Evolutionary conservation across 495 filamentous ascomycete genomes (phyloP).

Genomic region (Cryomyces antarcticus): DNA sequence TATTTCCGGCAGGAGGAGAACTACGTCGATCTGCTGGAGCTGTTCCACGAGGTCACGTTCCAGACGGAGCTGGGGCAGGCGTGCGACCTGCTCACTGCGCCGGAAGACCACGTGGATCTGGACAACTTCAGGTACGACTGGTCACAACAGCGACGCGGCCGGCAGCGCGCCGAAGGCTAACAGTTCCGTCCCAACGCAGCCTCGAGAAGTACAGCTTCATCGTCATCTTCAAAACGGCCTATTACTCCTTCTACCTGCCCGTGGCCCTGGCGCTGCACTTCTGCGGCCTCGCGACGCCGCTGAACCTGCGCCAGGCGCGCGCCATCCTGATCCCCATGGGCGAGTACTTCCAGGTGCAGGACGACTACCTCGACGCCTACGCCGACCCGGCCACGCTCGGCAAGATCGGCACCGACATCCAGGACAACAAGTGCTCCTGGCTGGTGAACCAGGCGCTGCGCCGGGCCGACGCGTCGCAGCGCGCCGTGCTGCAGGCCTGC

Average conservation of each 20-base stretch:
- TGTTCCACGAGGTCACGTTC: conserved; percentile 86
- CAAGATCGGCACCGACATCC: conserved; percentile 96
- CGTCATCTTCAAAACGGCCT: conserved; percentile 97
- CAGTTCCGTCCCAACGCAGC: conserved; percentile 13
- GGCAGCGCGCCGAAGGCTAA: too few relatives aligned
- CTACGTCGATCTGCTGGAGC: conserved; percentile 79
- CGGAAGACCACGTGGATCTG: conserved; percentile 78
- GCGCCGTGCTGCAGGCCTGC: conserved; percentile 57
- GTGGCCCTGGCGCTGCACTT: conserved; percentile 78
- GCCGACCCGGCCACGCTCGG: conserved; percentile 78
- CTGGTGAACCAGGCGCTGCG: conserved; percentile 80
- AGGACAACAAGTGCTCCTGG: conserved; percentile 99
- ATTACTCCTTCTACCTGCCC: conserved; percentile 96
- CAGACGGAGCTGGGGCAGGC: conserved; percentile 89
- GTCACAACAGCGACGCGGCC: too few relatives aligned
- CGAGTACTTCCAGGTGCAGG: conserved; percentile 97
- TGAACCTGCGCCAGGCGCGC: conserved; percentile 68
- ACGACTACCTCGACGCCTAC: conserved; percentile 96
- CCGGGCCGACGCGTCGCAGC: conserved; percentile 59
- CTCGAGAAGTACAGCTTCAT: conserved; percentile 95
- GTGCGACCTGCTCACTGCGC: conserved; percentile 87
- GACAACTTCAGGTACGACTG: conserved; percentile 43
- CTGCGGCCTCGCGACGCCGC: conserved; percentile 56
- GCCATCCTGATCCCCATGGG: conserved; percentile 95
- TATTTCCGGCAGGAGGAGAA: conserved; percentile 66